Evolutionary conservation across 2,329 filamentous ascomycete genomes (phyloP), one percentile per base, ranked within the genome.

Genomic region (Magnaporthiopsis rhizophila): DNA sequence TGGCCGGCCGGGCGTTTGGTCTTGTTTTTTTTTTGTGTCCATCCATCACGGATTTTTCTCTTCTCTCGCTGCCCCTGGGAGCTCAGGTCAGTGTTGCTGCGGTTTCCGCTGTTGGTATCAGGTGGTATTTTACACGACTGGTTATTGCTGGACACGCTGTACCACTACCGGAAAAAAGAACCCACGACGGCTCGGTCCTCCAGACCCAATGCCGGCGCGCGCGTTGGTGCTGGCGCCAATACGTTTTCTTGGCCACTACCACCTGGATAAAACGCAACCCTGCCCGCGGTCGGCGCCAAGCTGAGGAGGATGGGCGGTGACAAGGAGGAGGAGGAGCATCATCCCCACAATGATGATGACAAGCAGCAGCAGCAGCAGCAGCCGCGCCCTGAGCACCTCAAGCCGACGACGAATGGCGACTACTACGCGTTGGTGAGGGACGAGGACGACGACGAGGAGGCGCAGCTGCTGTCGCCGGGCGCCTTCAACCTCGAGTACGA

Each of bases 401-500:
- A 63, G 18, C 36, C 38, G 13, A 58, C 38, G 30, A 9, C 61
- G 28, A 65, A 67, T 34, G 63, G 59, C 32, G 60, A 59, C 53
- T 63, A 58, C 34, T n/a, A 9, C 45, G 45, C 45, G 45, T 21
- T 63, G 30, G 21, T 24, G 53, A 34, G 38, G 13, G 62, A 63
- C 9, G 64, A 61, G 18, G 65, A 59, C 9, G 64, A 61, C n/a
- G 66, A 67, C 38, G 66, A 66, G 57, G 68, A 70, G 36, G 68
- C 67, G n/a, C 69, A 69, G 63, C 66, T 70, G 30, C 62, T 63
- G 11, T 63, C 62, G 21, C 62, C 62, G 13, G 62, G 62, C 11
- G 53, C 15, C n/a, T 63, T 63, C 56, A 45, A 59, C 5, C 45
- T 70, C 3, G 53, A 64, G 45, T 62, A 38, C 53, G 65, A 65